phyloP scores from a whole-genome alignment of 352 stramenopile species.

The Phytophthora cryptogea region DNA sequence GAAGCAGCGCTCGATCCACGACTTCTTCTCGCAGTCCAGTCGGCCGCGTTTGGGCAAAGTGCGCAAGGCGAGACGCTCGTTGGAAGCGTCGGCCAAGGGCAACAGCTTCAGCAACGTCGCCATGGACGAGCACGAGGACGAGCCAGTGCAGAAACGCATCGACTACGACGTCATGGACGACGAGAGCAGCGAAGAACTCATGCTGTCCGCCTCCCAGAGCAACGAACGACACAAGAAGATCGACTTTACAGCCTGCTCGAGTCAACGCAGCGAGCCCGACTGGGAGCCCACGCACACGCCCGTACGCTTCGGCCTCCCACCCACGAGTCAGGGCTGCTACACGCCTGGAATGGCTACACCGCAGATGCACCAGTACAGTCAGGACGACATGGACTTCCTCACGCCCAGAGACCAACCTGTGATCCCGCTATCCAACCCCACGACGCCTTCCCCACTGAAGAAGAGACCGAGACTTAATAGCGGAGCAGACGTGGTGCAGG shows the following conservation, averaged over 20 bases:
- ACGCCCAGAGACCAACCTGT: conserved; percentile 85
- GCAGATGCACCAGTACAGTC: conserved; percentile 72
- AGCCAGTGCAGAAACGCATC: conserved; percentile 70
- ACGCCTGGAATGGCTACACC: conserved; percentile 34
- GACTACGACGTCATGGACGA: conserved; percentile 70
- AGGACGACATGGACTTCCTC: conserved; percentile 87
- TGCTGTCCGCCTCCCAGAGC: conserved; percentile 39
- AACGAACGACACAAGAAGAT: conserved; percentile 77
- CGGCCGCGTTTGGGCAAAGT: conserved; percentile 28
- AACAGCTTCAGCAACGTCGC: conserved; percentile 21
- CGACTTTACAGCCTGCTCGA: conserved; percentile 70
- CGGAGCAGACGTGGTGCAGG: conserved; percentile 42
- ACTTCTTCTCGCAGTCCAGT: conserved; percentile 72
- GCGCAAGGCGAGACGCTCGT: conserved; percentile 41
- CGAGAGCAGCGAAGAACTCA: conserved; percentile 55
- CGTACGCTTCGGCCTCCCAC: conserved; percentile 31
- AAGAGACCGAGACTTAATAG: conserved; percentile 62
- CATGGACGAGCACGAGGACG: conserved; percentile 36
- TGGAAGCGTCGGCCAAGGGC: conserved; percentile 38
- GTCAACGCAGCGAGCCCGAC: conserved; percentile 75
- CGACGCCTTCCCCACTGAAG: conserved; percentile 81
- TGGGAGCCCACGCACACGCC: conserved; percentile 48
- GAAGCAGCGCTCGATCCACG: conserved; percentile 87
- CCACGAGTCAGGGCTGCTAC: conserved; percentile 42
- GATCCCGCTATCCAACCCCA: conserved; percentile 80